These are phyloP conservation scores for Allantophomopsis cytisporea DNA, from an alignment of 2,329 filamentous ascomycete species.

Conservation along the genomic window DNA sequence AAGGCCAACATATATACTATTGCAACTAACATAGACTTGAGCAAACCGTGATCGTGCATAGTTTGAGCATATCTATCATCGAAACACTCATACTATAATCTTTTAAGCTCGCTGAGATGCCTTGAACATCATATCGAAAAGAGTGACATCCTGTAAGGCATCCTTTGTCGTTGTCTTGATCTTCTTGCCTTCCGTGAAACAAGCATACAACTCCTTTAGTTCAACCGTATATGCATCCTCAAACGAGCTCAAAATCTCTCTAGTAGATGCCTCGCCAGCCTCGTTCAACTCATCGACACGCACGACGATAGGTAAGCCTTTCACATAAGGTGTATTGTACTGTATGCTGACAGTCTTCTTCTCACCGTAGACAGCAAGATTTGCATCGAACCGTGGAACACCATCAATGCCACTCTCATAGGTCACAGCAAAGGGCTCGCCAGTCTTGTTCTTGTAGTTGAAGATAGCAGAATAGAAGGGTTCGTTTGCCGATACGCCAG, in stretches of 20 bases:
- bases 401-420: constrained; percentile 43
- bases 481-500: constrained; percentile 26
- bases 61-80: no score
- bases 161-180: no score
- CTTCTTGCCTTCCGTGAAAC: no score
- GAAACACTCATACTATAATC: no score
- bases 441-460: constrained; percentile 21
- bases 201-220: no score
- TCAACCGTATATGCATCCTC: constrained; percentile 19
- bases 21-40: no score
- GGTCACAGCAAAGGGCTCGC: constrained; percentile 22
- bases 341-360: constrained; percentile 38
- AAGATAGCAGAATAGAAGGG: constrained; percentile 30
- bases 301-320: constrained; percentile 35
- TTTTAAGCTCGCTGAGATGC: no score
- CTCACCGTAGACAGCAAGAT: constrained; percentile 36
- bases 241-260: constrained; percentile 22
- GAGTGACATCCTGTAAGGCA: no score
- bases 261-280: constrained; percentile 24
- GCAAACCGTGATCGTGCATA: no score
- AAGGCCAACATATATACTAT: no score
- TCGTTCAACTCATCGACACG: constrained; percentile 18
- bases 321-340: constrained; percentile 43
- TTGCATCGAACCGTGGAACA: constrained; percentile 38
- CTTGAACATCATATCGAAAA: no score